Conservation (phyloP, 768 basidiomycete genomes). For the Boletus bicolor region DNA sequence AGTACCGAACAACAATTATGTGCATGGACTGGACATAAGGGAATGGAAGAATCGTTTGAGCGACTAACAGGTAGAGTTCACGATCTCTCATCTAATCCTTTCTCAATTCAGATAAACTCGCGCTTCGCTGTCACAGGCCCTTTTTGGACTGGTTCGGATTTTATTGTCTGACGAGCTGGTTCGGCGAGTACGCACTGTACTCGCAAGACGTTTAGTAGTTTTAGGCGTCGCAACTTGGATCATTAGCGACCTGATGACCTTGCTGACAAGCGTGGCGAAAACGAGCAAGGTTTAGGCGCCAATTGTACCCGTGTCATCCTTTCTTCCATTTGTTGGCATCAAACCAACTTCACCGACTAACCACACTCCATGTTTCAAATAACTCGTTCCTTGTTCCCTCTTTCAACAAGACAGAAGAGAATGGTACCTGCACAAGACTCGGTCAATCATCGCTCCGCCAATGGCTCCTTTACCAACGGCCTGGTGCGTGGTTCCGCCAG, state of each 20-base stretch:
- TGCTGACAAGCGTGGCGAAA: too few relatives aligned
- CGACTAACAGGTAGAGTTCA: neutral
- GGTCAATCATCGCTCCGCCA: too few relatives aligned
- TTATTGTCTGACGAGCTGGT: conserved; percentile 4
- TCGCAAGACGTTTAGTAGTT: neutral
- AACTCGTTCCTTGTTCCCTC: neutral
- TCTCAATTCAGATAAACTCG: neutral
- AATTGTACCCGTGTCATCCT: neutral
- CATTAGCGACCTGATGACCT: too few relatives aligned
- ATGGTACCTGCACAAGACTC: neutral
- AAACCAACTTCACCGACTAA: neutral
- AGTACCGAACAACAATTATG: neutral
- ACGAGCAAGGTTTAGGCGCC: too few relatives aligned
- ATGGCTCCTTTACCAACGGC: too few relatives aligned
- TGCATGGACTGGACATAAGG: neutral
- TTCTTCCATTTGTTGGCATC: neutral
- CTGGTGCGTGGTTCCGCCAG: too few relatives aligned
- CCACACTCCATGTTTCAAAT: neutral
- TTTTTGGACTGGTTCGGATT: neutral
- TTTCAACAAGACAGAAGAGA: neutral
- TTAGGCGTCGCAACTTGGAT: neutral
- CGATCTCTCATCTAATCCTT: neutral
- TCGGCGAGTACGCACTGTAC: neutral
- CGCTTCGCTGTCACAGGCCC: neutral
- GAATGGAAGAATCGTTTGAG: neutral